Conservation (phyloP, 495 filamentous ascomycete genomes). For the Hypoxylon perforatum region DNA sequence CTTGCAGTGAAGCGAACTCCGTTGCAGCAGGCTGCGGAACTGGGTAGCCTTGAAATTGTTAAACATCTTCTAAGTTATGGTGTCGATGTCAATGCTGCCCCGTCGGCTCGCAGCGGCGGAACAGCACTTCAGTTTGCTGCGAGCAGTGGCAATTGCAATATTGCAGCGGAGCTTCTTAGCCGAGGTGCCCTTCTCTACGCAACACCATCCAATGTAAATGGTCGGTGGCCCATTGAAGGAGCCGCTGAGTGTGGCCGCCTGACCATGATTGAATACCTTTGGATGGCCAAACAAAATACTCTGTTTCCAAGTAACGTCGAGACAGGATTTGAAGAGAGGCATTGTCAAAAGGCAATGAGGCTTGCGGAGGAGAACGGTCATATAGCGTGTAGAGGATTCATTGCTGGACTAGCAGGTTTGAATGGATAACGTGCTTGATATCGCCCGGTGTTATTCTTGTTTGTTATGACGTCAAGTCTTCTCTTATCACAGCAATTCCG, state of each 20-base stretch:
- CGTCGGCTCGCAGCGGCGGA: constrained; percentile 35
- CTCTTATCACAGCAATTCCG: too few species aligned
- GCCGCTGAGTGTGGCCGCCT: constrained; percentile 59
- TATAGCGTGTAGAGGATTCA: constrained; percentile 22
- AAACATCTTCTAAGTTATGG: constrained; percentile 18
- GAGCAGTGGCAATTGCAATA: constrained; percentile 33
- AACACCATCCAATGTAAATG: constrained; percentile 36
- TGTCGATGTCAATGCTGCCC: constrained; percentile 35
- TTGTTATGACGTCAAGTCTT: too few species aligned
- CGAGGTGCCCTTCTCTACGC: constrained; percentile 32
- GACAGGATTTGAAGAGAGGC: constrained; percentile 23
- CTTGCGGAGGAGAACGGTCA: constrained; percentile 29
- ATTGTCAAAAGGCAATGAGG: constrained; percentile 32
- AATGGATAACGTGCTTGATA: not conserved
- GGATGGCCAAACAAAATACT: constrained; percentile 36
- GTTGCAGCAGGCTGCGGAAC: constrained; percentile 43
- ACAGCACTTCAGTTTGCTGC: constrained; percentile 42
- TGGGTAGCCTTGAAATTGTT: constrained; percentile 41
- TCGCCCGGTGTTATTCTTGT: not conserved
- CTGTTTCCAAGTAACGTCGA: not conserved
- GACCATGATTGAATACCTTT: constrained; percentile 56
- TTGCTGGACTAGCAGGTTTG: not conserved
- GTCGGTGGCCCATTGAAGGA: constrained; percentile 57
- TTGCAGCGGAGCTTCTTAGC: constrained; percentile 36
- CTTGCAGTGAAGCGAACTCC: constrained; percentile 32